Evolutionary conservation across 179 eudicot genomes (phyloP).

Genomic region (Actinidia polygama): DNA sequence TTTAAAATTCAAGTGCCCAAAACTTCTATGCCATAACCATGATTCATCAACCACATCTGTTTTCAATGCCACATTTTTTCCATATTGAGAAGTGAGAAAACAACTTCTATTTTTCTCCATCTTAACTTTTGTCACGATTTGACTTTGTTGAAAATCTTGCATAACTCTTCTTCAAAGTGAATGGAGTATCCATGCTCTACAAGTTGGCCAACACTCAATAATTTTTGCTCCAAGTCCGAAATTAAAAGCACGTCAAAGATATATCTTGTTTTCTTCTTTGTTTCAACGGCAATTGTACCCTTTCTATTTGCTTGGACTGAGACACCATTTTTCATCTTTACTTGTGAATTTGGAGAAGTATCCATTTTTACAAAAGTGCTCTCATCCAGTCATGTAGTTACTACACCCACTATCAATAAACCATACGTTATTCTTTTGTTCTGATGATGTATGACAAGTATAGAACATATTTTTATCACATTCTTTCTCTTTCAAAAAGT

Average conservation of each 20-base stretch:
- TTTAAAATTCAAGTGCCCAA: background rate
- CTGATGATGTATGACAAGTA: too few relatives aligned
- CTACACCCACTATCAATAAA: conserved; percentile 25
- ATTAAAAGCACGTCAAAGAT: conserved; percentile 22
- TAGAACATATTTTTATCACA: too few relatives aligned
- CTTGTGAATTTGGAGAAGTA: background rate
- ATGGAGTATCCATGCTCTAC: background rate
- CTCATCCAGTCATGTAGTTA: background rate
- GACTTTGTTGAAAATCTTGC: background rate
- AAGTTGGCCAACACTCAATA: background rate
- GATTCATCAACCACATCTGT: background rate
- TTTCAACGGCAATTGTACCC: conserved; percentile 16
- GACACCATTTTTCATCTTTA: conserved; percentile 20
- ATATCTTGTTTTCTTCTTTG: conserved; percentile 17
- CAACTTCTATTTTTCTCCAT: conserved; percentile 2
- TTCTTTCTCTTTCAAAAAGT: background rate
- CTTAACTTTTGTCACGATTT: background rate
- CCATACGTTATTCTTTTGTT: conserved; percentile 7
- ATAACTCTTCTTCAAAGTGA: background rate
- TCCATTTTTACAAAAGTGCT: background rate
- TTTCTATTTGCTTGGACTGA: conserved; percentile 18
- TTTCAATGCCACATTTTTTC: background rate
- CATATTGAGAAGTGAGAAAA: background rate
- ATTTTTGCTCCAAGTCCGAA: conserved; percentile 20
- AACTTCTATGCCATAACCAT: conserved; percentile 15